Conservation (phyloP, 2,329 filamentous ascomycete species). For the Corinectria fuckeliana region DNA sequence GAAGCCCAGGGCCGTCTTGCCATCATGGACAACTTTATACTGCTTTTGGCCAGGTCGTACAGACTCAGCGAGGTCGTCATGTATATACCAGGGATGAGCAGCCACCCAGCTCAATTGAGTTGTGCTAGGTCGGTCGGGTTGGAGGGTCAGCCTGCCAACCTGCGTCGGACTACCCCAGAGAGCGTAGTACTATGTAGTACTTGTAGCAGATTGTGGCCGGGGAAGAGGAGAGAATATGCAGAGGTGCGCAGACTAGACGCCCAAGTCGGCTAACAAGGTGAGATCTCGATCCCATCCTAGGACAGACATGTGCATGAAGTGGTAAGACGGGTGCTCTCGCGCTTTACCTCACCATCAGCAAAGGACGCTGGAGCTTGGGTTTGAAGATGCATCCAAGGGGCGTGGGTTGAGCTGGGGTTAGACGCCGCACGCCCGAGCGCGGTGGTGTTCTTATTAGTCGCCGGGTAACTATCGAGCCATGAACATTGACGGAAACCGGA, state of each 20-base stretch:
- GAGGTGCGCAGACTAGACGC: not conserved
- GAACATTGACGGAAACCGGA: constrained; percentile 38
- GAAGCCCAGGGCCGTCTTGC: not conserved
- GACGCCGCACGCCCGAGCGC: constrained; percentile 25
- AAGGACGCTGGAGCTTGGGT: constrained; percentile 24
- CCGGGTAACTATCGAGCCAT: constrained; percentile 39
- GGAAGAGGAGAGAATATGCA: constrained; percentile 5
- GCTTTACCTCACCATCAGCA: constrained; percentile 21
- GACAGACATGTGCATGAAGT: constrained; percentile 18
- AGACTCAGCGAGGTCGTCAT: not conserved
- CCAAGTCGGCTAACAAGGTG: constrained; percentile 6
- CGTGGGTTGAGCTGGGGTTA: constrained; percentile 23
- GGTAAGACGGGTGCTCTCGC: constrained; percentile 26
- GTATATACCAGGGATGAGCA: not conserved
- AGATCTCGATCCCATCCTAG: constrained; percentile 40
- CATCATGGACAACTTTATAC: not conserved
- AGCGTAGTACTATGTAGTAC: not conserved
- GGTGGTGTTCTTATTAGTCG: constrained; percentile 37
- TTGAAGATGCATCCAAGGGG: constrained; percentile 20
- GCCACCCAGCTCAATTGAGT: not conserved
- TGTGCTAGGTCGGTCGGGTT: not conserved
- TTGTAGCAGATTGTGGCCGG: not conserved
- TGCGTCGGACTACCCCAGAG: not conserved
- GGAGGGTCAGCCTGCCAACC: not conserved
- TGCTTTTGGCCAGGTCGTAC: no score